Base-by-base conservation (phyloP, 371 early-diverging fungal species). In the Lichtheimia corymbifera region DNA sequence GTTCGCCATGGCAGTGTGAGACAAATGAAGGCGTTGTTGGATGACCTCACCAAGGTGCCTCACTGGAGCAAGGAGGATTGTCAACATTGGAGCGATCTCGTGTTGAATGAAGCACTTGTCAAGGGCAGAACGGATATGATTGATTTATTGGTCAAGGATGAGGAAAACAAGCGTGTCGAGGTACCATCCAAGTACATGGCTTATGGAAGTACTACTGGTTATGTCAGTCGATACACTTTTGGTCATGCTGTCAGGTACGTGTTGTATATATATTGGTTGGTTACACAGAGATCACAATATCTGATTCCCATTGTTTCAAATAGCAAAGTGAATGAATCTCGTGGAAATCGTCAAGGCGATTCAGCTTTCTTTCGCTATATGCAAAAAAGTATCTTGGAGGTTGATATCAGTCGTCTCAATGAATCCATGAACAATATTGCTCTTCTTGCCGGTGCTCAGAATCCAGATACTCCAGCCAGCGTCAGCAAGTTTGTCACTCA, bases 281-380 rank as follows among this genome's bases (percentile, higher is more conserved):
- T 35, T 35, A 35, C 35, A 35, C 35, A 35, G 7, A 28, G 7
- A 7, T 22, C 22, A 28, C 35, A 35, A 35, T 35, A 35, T 11
- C 35, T 35, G 11, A 35, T 35, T 11, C 35, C 35, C 15, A 9
- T 13, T 50, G 17, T 40, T 56, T 22, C 22, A 9, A 59, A 35
- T 58, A 83, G 80, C 61, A 55, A 69, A 47, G 87, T 88, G 2
- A 81, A 85, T 59, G 82, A 84, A 44, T 82, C 86, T 2, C 82
- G 88, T 65, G 88, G 88, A 43, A 88, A 88, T 49, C 68, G 86
- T 5, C 75, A 82, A 54, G 88, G 88, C 25, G 74, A 85, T 58
- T 71, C 74, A 17, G 83, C 82, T 0, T 83, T 86, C 51, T 83
- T 76, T 43, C 57, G 65, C 4, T 11, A n/a, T 3, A 15, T 50